These are phyloP conservation scores for Cladosporium colombiae DNA, from an alignment of 2,329 filamentous ascomycete genomes.

Conservation along the genomic window DNA sequence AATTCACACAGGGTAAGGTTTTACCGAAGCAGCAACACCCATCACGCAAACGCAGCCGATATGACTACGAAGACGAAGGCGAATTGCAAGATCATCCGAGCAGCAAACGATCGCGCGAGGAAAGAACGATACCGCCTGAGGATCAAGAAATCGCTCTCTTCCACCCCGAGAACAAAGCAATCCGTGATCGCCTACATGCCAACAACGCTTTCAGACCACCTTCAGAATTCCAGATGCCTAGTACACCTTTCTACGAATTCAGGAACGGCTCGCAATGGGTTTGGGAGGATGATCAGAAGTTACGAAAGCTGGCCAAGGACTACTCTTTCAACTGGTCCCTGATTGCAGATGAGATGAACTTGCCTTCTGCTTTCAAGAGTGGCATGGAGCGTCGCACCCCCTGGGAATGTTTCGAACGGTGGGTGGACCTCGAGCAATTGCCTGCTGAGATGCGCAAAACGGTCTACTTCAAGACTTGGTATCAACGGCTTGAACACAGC, in stretches of 20 bases:
- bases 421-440: slow-evolving; percentile 87
- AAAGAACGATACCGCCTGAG: slow-evolving; percentile 62
- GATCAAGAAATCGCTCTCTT: slow-evolving; percentile 83
- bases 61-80: slow-evolving; percentile 71
- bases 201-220: slow-evolving; percentile 92
- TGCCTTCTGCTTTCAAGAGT: slow-evolving; percentile 75
- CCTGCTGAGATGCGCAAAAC: slow-evolving; percentile 94
- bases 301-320: slow-evolving; percentile 81
- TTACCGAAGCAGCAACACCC: slow-evolving; percentile 66
- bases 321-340: slow-evolving; percentile 98
- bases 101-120: slow-evolving; percentile 42
- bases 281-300: slow-evolving; percentile 82
- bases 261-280: slow-evolving; percentile 90
- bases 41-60: slow-evolving; percentile 77
- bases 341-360: slow-evolving; percentile 76
- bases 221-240: slow-evolving; percentile 87
- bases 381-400: slow-evolving; percentile 87
- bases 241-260: slow-evolving; percentile 85
- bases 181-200: slow-evolving; percentile 85
- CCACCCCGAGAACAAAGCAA: slow-evolving; percentile 81
- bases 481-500: slow-evolving; percentile 63
- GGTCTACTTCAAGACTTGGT: slow-evolving; percentile 84
- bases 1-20: slow-evolving; percentile 81
- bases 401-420: slow-evolving; percentile 98
- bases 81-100: slow-evolving; percentile 41